Conservation (phyloP, 1,284 basidiomycete species). For the Ustilago lituana region DNA sequence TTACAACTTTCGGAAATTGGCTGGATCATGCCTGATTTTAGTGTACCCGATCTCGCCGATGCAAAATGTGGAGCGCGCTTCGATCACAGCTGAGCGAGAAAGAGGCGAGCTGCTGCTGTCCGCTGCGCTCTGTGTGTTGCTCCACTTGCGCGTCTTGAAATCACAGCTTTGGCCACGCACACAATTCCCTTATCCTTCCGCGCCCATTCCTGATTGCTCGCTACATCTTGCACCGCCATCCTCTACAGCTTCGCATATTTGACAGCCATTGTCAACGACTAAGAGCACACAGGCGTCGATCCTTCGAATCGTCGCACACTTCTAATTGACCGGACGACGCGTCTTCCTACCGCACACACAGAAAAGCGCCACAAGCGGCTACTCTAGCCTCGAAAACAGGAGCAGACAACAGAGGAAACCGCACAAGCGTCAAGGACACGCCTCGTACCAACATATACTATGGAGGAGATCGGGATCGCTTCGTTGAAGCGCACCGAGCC, state of each 20-base stretch:
- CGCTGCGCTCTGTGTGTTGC: constrained; percentile 16
- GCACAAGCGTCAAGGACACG: background rate
- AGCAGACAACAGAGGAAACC: background rate
- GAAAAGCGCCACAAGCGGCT: background rate
- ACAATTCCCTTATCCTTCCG: background rate
- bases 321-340: too few species aligned
- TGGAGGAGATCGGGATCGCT: constrained; percentile 66
- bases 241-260: background rate
- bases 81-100: constrained; percentile 26
- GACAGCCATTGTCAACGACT: too few species aligned
- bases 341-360: too few species aligned
- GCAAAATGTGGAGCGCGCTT: constrained; percentile 27
- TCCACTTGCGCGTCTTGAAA: constrained; percentile 46
- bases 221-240: background rate
- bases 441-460: constrained; percentile 3
- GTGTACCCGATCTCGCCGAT: constrained; percentile 22
- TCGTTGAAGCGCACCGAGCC: constrained; percentile 51
- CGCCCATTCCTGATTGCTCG: background rate
- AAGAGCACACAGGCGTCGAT: too few species aligned
- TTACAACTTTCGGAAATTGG: too few species aligned
- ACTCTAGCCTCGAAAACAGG: background rate
- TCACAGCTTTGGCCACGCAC: constrained; percentile 20
- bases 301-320: too few species aligned
- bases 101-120: background rate
- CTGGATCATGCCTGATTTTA: too few species aligned